Evolutionary conservation across 2,329 filamentous ascomycete species (phyloP).

Genomic region (Blumeria hordei): DNA sequence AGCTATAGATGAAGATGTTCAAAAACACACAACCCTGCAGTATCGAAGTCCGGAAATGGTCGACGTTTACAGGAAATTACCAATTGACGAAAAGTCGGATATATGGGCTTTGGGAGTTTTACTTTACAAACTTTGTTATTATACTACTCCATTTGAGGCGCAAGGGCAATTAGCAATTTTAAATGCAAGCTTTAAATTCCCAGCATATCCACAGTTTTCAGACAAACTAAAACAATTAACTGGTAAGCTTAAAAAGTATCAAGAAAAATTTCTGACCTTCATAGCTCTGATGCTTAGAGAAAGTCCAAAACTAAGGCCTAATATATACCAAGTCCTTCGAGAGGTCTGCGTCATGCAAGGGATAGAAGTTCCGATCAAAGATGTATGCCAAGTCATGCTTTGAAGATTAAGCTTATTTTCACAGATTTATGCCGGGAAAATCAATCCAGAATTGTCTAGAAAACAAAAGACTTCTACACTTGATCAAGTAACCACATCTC

Average conservation of each 20-base stretch:
- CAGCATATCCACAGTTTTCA: constrained; percentile 70
- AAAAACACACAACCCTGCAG: constrained; percentile 89
- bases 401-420: constrained; percentile 2
- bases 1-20: constrained; percentile 85
- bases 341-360: constrained; percentile 81
- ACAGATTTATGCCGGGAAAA: constrained; percentile 47
- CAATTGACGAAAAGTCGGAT: constrained; percentile 95
- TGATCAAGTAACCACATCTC: constrained; percentile 24
- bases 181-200: constrained; percentile 85
- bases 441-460: constrained; percentile 33
- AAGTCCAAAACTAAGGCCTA: constrained; percentile 50
- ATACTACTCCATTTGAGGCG: constrained; percentile 95
- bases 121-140: constrained; percentile 95
- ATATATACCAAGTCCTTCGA: constrained; percentile 77
- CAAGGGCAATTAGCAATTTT: constrained; percentile 93
- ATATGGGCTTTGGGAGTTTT: constrained; percentile 89
- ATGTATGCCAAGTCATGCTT: constrained; percentile 33
- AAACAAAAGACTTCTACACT: constrained; percentile 32
- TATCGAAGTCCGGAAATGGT: constrained; percentile 98
- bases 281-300: constrained; percentile 76
- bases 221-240: constrained; percentile 76
- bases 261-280: constrained; percentile 5
- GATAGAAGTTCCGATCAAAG: constrained; percentile 63
- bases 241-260: constrained; percentile 26
- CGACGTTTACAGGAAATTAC: constrained; percentile 86